Conservation (phyloP, 352 stramenopile genomes). For the Thraustotheca clavata region DNA sequence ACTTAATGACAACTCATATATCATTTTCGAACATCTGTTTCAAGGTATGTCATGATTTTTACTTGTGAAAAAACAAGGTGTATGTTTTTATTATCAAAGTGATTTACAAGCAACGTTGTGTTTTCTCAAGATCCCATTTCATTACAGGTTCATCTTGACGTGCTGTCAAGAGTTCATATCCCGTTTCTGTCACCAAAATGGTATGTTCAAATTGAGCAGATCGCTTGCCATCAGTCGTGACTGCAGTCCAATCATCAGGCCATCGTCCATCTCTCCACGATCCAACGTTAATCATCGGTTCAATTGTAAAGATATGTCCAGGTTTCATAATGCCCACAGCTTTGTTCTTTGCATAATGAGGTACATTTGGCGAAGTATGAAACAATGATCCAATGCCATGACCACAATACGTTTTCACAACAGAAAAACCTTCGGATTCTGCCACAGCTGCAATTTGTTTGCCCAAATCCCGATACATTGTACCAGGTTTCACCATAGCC, state of each 20-base stretch:
- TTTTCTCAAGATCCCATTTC: conserved; percentile 73
- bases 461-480: conserved; percentile 94
- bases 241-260: conserved; percentile 97
- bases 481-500: conserved; percentile 89
- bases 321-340: conserved; percentile 95
- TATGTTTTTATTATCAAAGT: background rate
- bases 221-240: conserved; percentile 92
- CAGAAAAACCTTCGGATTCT: conserved; percentile 78
- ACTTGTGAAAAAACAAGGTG: no score
- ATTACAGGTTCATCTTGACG: conserved; percentile 81
- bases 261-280: conserved; percentile 88
- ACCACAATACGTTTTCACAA: conserved; percentile 97
- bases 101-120: conserved; percentile 46
- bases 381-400: conserved; percentile 97
- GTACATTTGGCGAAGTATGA: conserved; percentile 95
- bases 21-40: no score
- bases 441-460: conserved; percentile 89
- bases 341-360: conserved; percentile 99
- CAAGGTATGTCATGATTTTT: no score
- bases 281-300: conserved; percentile 99
- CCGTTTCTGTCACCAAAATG: conserved; percentile 96
- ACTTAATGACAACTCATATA: no score
- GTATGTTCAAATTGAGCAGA: conserved; percentile 98
- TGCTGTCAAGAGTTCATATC: conserved; percentile 95
- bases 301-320: conserved; percentile 98